Evolutionary conservation across 1,284 basidiomycete species (phyloP).

Genomic region (Rhodotorula sp.): DNA sequence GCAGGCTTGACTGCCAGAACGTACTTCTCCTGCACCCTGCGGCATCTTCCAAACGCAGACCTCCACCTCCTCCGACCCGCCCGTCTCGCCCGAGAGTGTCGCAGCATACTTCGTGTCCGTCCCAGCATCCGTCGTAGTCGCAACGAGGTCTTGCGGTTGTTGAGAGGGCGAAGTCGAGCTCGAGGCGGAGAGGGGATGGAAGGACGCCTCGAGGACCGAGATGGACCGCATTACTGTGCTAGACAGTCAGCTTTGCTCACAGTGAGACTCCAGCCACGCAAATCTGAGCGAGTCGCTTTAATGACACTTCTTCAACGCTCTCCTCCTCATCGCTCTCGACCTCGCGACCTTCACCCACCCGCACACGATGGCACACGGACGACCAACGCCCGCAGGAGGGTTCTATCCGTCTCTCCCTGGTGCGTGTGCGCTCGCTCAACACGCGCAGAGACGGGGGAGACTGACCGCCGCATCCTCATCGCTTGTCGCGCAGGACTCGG

Average conservation of each 20-base stretch:
- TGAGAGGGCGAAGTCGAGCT: not conserved
- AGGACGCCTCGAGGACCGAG: conserved; percentile 24
- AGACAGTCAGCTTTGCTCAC: not conserved
- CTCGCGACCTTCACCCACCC: not conserved
- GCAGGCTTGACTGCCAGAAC: no score
- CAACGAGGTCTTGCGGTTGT: conserved; percentile 1
- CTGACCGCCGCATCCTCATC: not conserved
- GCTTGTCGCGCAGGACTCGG: conserved; percentile 58
- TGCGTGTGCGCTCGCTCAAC: not conserved
- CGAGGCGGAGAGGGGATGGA: conserved; percentile 14
- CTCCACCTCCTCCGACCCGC: conserved; percentile 6
- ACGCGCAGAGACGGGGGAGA: not conserved
- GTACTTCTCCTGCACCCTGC: not conserved
- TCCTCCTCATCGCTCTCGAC: not conserved
- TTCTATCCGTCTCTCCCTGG: conserved; percentile 40
- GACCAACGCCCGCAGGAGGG: conserved; percentile 32
- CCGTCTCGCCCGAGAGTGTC: not conserved
- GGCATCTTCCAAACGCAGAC: not conserved
- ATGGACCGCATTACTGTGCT: conserved; percentile 30
- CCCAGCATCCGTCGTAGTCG: conserved; percentile 23
- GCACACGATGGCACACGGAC: conserved; percentile 31
- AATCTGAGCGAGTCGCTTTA: not conserved
- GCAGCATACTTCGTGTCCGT: conserved; percentile 21
- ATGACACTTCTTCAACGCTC: no score
- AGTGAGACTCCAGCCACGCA: not conserved